These are phyloP conservation scores for Ambrosiella beaveri DNA, from an alignment of 2,329 filamentous ascomycete genomes.

Conservation along the genomic window DNA sequence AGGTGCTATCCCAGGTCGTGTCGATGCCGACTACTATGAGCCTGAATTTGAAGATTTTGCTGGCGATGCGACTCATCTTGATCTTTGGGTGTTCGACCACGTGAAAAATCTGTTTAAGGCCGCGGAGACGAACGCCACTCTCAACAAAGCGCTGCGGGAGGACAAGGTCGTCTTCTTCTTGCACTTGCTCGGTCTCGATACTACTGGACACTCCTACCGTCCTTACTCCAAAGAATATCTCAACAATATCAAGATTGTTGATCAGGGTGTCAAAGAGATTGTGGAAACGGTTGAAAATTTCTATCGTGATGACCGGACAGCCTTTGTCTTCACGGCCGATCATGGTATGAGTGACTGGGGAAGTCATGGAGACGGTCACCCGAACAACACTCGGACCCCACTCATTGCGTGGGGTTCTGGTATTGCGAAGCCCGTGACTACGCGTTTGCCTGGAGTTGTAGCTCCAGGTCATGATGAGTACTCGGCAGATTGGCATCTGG, in stretches of 20 bases:
- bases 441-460: constrained; percentile 26
- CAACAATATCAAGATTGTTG: constrained; percentile 85
- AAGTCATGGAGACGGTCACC: constrained; percentile 95
- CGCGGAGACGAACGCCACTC: constrained; percentile 58
- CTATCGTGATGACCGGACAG: constrained; percentile 69
- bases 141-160: constrained; percentile 54
- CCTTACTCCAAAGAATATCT: constrained; percentile 94
- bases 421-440: constrained; percentile 54
- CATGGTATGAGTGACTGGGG: constrained; percentile 99
- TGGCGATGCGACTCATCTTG: constrained; percentile 60
- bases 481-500: constrained; percentile 74
- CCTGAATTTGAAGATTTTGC: constrained; percentile 84
- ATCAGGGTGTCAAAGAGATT: constrained; percentile 74
- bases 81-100: constrained; percentile 89
- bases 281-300: constrained; percentile 68
- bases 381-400: constrained; percentile 89
- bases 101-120: constrained; percentile 75
- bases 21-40: constrained; percentile 74
- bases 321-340: constrained; percentile 92
- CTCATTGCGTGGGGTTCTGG: constrained; percentile 88
- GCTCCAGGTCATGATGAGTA: constrained; percentile 81
- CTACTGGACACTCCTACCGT: constrained; percentile 66
- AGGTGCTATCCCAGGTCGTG: constrained; percentile 71
- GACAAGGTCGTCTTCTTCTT: constrained; percentile 91
- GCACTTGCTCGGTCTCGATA: constrained; percentile 83